Percentiles rank a stretch among this genome's conserved stretches.
Evolutionary conservation across 177 flowering plant species (phyloP).

Genomic region (Vitis hybrid): DNA sequence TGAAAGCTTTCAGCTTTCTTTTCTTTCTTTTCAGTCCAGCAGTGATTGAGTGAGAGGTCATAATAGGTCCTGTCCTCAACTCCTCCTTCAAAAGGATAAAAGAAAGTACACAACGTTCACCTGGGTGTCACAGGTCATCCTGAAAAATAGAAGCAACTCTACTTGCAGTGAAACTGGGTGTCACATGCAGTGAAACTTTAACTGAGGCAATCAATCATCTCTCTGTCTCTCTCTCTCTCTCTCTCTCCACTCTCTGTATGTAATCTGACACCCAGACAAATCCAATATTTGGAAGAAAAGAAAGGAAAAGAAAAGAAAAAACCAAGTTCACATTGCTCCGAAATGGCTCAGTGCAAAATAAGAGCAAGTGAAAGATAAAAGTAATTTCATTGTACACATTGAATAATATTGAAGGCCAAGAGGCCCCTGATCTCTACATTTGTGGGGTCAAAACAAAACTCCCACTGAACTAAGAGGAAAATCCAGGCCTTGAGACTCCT

Average conservation of each 20-base stretch:
- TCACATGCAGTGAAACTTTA: no score
- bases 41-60: slow-evolving; percentile 16
- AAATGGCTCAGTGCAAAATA: background rate
- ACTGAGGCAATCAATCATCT: background rate
- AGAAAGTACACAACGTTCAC: background rate
- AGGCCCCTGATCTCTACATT: slow-evolving; percentile 20
- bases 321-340: background rate
- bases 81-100: slow-evolving; percentile 17
- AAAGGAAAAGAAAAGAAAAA: background rate
- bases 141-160: slow-evolving; percentile 3
- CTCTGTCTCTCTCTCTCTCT: background rate
- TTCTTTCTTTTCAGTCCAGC: slow-evolving; percentile 15
- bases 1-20: slow-evolving; percentile 19
- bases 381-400: slow-evolving; percentile 27
- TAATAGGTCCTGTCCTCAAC: slow-evolving; percentile 14
- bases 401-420: slow-evolving; percentile 14
- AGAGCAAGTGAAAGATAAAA: slow-evolving; percentile 7
- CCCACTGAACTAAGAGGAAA: slow-evolving; percentile 14
- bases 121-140: slow-evolving; percentile 6
- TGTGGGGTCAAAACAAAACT: slow-evolving; percentile 17
- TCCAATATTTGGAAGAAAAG: background rate
- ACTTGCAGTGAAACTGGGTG: background rate
- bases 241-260: background rate
- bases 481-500: slow-evolving; percentile 5
- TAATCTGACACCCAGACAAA: background rate